Evolutionary conservation across 2,329 filamentous ascomycete species (phyloP), one percentile per base, ranked within the genome.

Genomic region (Knoxdaviesia capensis): DNA sequence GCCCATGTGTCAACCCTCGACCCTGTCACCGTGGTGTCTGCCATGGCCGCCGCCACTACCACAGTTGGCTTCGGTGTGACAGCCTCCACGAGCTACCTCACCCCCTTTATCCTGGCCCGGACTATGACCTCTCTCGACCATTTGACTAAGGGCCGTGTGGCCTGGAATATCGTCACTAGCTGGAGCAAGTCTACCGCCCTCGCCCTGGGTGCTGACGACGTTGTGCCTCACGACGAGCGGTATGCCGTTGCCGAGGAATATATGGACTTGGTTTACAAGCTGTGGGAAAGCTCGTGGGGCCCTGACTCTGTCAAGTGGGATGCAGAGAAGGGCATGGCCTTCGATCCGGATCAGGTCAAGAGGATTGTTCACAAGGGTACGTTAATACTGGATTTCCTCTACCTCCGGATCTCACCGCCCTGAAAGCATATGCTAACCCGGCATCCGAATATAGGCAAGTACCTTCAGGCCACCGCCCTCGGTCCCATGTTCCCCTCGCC

Each of bases 21-120:
- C 50, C 75, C 75, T 0, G 68, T 68, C 0, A 77, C 77, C 50
- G 70, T 74, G 51, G 74, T 78, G 43, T 66, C 65, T 3, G 74
- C 74, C 32, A 79, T 79, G 74, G 74, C 74, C 3, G 72, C 74
- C 0, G 74, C 76, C 31, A 78, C 74, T 0, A 77, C 74, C 55
- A 73, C 74, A 41, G 58, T 79, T 3, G 61, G 64, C 0, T 78
- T 78, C 48, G 74, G 65, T 1, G 73, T 80, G 45, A 78, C 74
- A 0, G 69, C 71, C 0, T 74, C 70, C 0, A 77, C 74, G 2
- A 70, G 70, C 0, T 79, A 75, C 44, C 72, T 77, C 46, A 68
- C 69, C 0, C 74, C 74, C 0, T 78, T 74, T 44, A 53, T 76
- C 1, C 56, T 78, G 1, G 74, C 73, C 0, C 75, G 75, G 51